Base-by-base conservation (phyloP, 495 filamentous ascomycete species). In the Apiosordaria backusii region DNA sequence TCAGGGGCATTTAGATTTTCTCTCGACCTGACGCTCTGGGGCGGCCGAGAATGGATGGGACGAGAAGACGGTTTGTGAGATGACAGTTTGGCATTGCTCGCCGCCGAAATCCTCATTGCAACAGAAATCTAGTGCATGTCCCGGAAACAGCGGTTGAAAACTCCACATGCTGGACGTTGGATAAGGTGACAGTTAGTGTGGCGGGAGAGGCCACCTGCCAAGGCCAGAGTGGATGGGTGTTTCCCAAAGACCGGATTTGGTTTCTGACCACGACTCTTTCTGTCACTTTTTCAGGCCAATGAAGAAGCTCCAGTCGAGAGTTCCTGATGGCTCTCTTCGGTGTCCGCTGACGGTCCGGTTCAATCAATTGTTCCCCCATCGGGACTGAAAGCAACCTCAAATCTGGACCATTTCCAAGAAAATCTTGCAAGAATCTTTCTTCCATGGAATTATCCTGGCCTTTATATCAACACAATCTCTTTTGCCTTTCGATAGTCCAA, bases 11-110 rank as follows among this genome's bases (percentile, higher is more conserved):
- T 7, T 40, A 27, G 10, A 50, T 45, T 45, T 45, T 45, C 10
- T 45, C 35, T 45, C 35, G 9, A 45, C 35, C 26, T 61, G 59
- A 61, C 23, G 24, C 57, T 60, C 24, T 60, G 57, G 24, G 10
- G 21, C 13, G 26, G 22, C 13, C 22, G 57, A 61, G 27, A 61
- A 61, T 61, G 45, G 26, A 61, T 59, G 25, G 57, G 57, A 59
- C 15, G 57, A 45, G 35, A 2, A 13, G 9, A 9, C 5, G 35
- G 35, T 45, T 45, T 45, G 35, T 13, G 35, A 45, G 3, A 29
- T 45, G 35, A 2, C 35, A 45, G 35, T 45, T 45, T 45, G 35
- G 35, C 35, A 45, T 45, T 45, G 10, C 35, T 45, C 13, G 35
- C 35, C 35, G 35, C 16, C 9, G 9, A 15, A 45, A 45, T 45